Evolutionary conservation across 2,329 filamentous ascomycete species (phyloP).

Genomic region (Calycina herbarum): DNA sequence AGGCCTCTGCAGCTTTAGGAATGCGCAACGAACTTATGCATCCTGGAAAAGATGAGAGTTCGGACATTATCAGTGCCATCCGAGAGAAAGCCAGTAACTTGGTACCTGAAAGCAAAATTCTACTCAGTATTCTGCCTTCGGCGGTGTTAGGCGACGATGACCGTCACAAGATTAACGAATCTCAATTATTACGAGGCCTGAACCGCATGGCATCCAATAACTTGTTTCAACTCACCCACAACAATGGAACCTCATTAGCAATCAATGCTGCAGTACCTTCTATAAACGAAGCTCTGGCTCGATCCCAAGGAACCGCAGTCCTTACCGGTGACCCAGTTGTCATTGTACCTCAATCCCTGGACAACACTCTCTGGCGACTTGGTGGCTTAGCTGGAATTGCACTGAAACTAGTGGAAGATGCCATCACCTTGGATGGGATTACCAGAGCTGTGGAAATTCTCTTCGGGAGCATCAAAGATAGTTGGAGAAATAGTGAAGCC

Average conservation of each 20-base stretch:
- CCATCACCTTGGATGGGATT: slow-evolving; percentile 68
- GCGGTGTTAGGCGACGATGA: slow-evolving; percentile 81
- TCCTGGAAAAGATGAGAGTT: slow-evolving; percentile 84
- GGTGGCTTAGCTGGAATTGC: slow-evolving; percentile 88
- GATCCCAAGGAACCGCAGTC: slow-evolving; percentile 76
- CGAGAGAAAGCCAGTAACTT: slow-evolving; percentile 80
- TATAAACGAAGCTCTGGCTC: slow-evolving; percentile 84
- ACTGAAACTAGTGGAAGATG: slow-evolving; percentile 79
- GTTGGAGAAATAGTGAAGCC: slow-evolving; percentile 96
- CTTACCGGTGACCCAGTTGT: slow-evolving; percentile 83
- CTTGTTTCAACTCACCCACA: slow-evolving; percentile 67
- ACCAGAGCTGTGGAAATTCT: slow-evolving; percentile 79
- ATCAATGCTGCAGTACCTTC: slow-evolving; percentile 87
- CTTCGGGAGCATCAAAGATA: slow-evolving; percentile 82
- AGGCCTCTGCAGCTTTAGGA: slow-evolving; percentile 86
- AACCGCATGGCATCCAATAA: slow-evolving; percentile 69
- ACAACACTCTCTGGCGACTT: slow-evolving; percentile 89
- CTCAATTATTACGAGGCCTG: slow-evolving; percentile 72
- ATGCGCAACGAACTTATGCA: slow-evolving; percentile 89
- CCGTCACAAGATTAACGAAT: slow-evolving; percentile 68
- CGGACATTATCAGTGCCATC: slow-evolving; percentile 88
- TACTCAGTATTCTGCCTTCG: slow-evolving; percentile 80
- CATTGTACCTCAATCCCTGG: slow-evolving; percentile 77
- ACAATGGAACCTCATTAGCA: slow-evolving; percentile 74
- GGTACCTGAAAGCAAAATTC: slow-evolving; percentile 75